These are phyloP conservation scores for Anisodus acutangulus DNA, from an alignment of 257 asterid genomes.

Conservation along the genomic window DNA sequence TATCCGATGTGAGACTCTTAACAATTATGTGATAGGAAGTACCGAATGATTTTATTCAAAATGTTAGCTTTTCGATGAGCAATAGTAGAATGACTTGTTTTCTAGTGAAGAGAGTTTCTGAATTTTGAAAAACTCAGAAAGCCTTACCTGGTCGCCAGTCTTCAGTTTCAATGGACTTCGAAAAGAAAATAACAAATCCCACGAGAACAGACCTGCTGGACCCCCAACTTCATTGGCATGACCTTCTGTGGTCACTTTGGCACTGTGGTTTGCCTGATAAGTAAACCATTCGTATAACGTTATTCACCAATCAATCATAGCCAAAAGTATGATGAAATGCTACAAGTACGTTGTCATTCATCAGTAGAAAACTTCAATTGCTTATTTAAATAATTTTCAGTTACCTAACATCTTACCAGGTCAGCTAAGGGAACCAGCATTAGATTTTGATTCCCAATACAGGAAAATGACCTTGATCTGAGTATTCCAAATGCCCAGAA, in stretches of 20 bases:
- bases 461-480: constrained; percentile 91
- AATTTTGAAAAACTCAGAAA: not conserved
- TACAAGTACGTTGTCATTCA: not conserved
- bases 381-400: not conserved
- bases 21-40: not conserved
- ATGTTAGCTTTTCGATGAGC: not conserved
- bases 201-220: constrained; percentile 89
- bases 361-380: constrained; percentile 24
- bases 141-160: constrained; percentile 89
- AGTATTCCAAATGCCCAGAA: constrained; percentile 97
- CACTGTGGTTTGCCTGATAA: constrained; percentile 73
- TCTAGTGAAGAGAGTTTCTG: not conserved
- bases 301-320: not conserved
- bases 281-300: not conserved
- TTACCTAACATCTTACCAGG: constrained; percentile 58
- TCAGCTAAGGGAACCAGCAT: constrained; percentile 90
- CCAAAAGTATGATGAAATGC: not conserved
- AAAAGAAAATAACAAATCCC: constrained; percentile 81
- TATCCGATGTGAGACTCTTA: too few relatives aligned
- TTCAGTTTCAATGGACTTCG: constrained; percentile 78
- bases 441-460: constrained; percentile 80
- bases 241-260: constrained; percentile 77
- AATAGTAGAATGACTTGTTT: constrained; percentile 6
- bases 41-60: not conserved
- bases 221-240: constrained; percentile 90